These are phyloP conservation scores for Monosporozyma siamensis DNA, from an alignment of 805 yeast genomes.

Conservation along the genomic window DNA sequence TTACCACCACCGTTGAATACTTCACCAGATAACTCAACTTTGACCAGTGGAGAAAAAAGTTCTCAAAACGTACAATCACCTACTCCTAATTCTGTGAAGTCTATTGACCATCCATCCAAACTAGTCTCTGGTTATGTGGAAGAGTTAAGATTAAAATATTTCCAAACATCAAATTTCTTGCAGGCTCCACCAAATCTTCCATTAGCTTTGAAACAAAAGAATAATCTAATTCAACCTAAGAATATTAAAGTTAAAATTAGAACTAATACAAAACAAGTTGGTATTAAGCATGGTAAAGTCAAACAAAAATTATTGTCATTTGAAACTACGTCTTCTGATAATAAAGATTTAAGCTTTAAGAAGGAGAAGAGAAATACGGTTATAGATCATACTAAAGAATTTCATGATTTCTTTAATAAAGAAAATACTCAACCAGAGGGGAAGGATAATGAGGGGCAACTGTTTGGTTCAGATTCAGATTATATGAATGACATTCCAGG, in stretches of 20 bases:
- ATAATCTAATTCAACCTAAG: conserved; percentile 26
- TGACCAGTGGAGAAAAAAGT: neutral
- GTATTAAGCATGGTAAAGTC: conserved; percentile 31
- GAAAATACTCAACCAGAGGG: conserved; percentile 7
- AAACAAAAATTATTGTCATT: conserved; percentile 27
- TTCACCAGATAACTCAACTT: neutral
- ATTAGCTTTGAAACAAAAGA: conserved; percentile 24
- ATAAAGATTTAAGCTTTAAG: conserved; percentile 1
- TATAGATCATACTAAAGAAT: conserved; percentile 28
- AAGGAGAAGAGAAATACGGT: conserved; percentile 6
- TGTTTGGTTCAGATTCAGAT: conserved; percentile 9
- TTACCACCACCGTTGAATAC: neutral
- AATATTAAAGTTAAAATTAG: conserved; percentile 28
- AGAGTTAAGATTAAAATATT: conserved; percentile 26
- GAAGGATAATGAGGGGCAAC: conserved; percentile 8
- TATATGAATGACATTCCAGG: conserved; percentile 29
- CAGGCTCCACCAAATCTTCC: conserved; percentile 32
- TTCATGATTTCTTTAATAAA: conserved; percentile 23
- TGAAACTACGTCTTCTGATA: conserved; percentile 27
- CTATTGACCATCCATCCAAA: conserved; percentile 18
- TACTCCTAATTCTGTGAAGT: neutral
- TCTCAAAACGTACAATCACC: neutral
- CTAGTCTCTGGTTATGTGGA: conserved; percentile 30
- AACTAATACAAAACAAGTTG: conserved; percentile 30
- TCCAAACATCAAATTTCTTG: conserved; percentile 27